These are phyloP conservation scores for Sanghuangporus sanghuang DNA, from an alignment of 1,284 basidiomycete species.

Conservation along the genomic window DNA sequence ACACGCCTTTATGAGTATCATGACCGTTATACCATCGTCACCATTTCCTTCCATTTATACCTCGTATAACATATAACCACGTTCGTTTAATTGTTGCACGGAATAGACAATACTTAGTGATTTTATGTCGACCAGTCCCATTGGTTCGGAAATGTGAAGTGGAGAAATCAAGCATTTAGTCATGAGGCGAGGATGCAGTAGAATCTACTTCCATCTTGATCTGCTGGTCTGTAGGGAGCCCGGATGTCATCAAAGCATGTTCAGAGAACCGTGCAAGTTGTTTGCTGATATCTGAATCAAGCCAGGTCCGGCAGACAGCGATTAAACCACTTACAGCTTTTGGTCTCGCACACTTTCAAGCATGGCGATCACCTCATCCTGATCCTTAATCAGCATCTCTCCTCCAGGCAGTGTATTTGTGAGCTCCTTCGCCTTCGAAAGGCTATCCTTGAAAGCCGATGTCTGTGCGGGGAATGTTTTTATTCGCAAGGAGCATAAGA, in stretches of 20 bases:
- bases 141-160: not conserved
- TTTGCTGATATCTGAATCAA: slow-evolving; percentile 24
- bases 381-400: slow-evolving; percentile 56
- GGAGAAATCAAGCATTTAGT: not conserved
- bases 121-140: not conserved
- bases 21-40: slow-evolving; percentile 4
- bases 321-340: slow-evolving; percentile 41
- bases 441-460: slow-evolving; percentile 53
- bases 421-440: slow-evolving; percentile 52
- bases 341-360: slow-evolving; percentile 50
- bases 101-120: not conserved
- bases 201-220: slow-evolving; percentile 48
- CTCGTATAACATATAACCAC: not conserved
- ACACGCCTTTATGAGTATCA: not conserved
- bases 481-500: not conserved
- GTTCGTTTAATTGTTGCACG: not conserved
- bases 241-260: slow-evolving; percentile 24
- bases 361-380: slow-evolving; percentile 61
- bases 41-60: not conserved
- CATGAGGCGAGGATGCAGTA: slow-evolving; percentile 41
- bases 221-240: slow-evolving; percentile 11
- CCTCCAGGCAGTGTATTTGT: slow-evolving; percentile 56
- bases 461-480: slow-evolving; percentile 37
- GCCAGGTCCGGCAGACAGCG: not conserved
- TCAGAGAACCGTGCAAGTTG: slow-evolving; percentile 39